These are phyloP conservation scores for Cynanchum wilfordii DNA, from an alignment of 257 asterid species.

Conservation along the genomic window DNA sequence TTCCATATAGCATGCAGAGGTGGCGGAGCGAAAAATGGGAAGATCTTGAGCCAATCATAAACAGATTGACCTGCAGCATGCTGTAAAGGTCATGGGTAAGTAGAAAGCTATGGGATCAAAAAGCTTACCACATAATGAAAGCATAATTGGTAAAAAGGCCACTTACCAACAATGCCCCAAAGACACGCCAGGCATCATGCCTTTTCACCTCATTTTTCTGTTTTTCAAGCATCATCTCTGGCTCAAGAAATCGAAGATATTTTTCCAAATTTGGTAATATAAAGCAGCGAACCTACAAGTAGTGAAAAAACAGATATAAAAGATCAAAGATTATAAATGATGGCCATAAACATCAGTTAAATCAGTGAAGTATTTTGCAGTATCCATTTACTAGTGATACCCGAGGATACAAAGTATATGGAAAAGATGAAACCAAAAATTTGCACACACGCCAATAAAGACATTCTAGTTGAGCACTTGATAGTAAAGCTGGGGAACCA, in stretches of 20 bases:
- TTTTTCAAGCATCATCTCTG: conserved; percentile 86
- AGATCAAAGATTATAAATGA: neutral
- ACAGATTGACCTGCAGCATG: conserved; percentile 81
- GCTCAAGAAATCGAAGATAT: conserved; percentile 72
- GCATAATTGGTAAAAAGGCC: neutral
- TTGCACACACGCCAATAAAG: neutral
- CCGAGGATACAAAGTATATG: neutral
- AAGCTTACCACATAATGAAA: conserved; percentile 35
- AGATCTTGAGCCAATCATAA: conserved; percentile 63
- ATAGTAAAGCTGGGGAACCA: neutral
- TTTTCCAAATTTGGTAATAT: conserved; percentile 81
- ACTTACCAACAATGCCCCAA: conserved; percentile 56
- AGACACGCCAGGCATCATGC: conserved; percentile 93
- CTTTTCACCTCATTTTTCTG: conserved; percentile 92
- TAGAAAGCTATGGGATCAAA: neutral
- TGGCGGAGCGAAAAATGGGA: conserved; percentile 56
- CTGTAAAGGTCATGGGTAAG: conserved; percentile 28
- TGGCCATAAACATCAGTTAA: conserved; percentile 10
- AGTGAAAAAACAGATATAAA: conserved; percentile 15
- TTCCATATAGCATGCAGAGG: conserved; percentile 44
- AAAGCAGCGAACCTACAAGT: conserved; percentile 59
- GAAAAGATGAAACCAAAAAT: neutral
- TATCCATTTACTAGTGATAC: neutral
- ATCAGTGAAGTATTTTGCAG: neutral
- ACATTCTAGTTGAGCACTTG: neutral